phyloP scores from a whole-genome alignment of 306 rosid genomes.

The Carpinus viminea region DNA sequence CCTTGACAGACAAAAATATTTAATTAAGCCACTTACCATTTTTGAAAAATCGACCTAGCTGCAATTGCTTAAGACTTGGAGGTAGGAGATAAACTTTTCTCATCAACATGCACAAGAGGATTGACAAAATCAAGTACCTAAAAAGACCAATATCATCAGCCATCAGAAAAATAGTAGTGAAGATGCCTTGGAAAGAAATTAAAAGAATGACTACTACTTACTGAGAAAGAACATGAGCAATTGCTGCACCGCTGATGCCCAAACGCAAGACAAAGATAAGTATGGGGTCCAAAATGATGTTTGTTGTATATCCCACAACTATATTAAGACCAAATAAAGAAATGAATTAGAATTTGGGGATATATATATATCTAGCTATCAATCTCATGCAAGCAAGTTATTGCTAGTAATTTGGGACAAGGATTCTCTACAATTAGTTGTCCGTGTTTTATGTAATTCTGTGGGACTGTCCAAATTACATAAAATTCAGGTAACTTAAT shows the following conservation, averaged over 20 bases:
- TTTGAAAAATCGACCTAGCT: conserved; percentile 74
- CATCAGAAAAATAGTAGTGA: background rate
- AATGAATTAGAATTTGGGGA: background rate
- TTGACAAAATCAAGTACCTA: conserved; percentile 78
- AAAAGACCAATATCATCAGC: conserved; percentile 1
- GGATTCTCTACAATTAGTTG: too few relatives aligned
- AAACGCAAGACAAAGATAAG: conserved; percentile 66
- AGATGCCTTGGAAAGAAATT: background rate
- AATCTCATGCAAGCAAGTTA: background rate
- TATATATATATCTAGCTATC: background rate
- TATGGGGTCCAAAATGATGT: conserved; percentile 74
- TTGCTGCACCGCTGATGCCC: conserved; percentile 94
- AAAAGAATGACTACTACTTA: conserved; percentile 43
- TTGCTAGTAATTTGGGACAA: too few relatives aligned
- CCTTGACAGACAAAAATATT: background rate
- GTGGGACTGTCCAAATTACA: too few relatives aligned
- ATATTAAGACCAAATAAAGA: conserved; percentile 13
- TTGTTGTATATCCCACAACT: conserved; percentile 72
- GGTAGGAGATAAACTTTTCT: conserved; percentile 70
- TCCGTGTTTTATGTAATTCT: too few relatives aligned
- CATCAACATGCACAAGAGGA: conserved; percentile 56
- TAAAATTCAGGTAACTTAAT: too few relatives aligned
- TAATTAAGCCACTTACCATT: conserved; percentile 53
- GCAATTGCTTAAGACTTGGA: conserved; percentile 75
- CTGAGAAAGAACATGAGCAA: conserved; percentile 94